Evolutionary conservation across 129 eudicot genomes (phyloP).

Genomic region (Apium graveolens): DNA sequence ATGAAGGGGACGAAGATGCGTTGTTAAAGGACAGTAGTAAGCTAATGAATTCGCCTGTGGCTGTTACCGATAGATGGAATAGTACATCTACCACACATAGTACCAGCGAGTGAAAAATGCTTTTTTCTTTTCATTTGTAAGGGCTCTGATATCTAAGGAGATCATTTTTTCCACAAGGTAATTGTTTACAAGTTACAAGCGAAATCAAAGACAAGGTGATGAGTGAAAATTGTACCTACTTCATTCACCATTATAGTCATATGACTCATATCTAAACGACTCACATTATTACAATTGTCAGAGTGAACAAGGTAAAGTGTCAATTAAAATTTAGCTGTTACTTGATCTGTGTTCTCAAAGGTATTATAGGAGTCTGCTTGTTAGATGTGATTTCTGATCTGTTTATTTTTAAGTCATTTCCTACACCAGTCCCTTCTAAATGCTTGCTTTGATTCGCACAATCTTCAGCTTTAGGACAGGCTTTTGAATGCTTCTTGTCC

Average conservation of each 20-base stretch:
- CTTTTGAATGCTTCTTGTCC: conserved; percentile 20
- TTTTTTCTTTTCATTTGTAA: not conserved
- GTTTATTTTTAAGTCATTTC: conserved; percentile 11
- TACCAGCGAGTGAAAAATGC: conserved; percentile 18
- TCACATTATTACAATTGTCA: not conserved
- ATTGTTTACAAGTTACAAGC: not conserved
- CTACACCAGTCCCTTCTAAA: conserved; percentile 11
- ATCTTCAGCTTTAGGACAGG: conserved; percentile 28
- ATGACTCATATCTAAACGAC: not conserved
- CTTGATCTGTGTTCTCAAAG: conserved; percentile 21
- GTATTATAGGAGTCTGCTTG: conserved; percentile 27
- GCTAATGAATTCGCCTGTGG: conserved; percentile 33
- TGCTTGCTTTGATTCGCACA: conserved; percentile 23
- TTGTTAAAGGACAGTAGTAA: conserved; percentile 28
- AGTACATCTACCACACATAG: conserved; percentile 32
- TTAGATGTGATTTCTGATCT: conserved; percentile 40
- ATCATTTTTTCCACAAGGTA: not conserved
- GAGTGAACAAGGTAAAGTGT: not conserved
- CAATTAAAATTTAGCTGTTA: conserved; percentile 14
- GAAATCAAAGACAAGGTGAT: not conserved
- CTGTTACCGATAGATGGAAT: conserved; percentile 46
- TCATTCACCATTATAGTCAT: conserved; percentile 14
- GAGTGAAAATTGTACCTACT: conserved; percentile 17
- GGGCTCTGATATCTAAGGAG: not conserved
- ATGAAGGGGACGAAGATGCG: conserved; percentile 35